Evolutionary conservation across 352 stramenopile species (phyloP).

Genomic region (Phytophthora chlamydospora): DNA sequence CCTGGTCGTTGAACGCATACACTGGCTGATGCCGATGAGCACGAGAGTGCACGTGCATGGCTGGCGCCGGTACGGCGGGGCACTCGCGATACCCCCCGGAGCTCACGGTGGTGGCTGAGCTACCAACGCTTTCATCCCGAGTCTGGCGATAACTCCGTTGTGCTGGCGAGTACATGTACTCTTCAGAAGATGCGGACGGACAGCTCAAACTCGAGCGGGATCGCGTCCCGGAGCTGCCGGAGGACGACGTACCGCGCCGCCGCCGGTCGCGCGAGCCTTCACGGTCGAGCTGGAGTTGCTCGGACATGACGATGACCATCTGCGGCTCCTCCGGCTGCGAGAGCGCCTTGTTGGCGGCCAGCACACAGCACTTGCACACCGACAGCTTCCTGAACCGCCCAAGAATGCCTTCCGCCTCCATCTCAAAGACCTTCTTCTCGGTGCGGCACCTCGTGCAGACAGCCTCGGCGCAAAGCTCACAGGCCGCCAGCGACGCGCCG

Average conservation of each 20-base stretch:
- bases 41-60: slow-evolving; percentile 7
- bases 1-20: slow-evolving; percentile 20
- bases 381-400: slow-evolving; percentile 24
- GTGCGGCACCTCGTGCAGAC: slow-evolving; percentile 40
- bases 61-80: slow-evolving; percentile 4
- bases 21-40: slow-evolving; percentile 13
- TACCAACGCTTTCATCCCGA: slow-evolving; percentile 13
- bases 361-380: slow-evolving; percentile 32
- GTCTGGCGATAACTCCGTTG: not conserved
- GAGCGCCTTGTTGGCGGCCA: slow-evolving; percentile 24
- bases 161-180: not conserved
- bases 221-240: slow-evolving; percentile 12
- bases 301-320: slow-evolving; percentile 25
- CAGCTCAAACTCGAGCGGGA: slow-evolving; percentile 22
- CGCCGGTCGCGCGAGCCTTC: slow-evolving; percentile 17
- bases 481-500: slow-evolving; percentile 30
- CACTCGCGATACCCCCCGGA: slow-evolving; percentile 6
- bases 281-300: slow-evolving; percentile 19
- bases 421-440: slow-evolving; percentile 42
- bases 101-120: slow-evolving; percentile 15
- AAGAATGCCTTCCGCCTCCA: slow-evolving; percentile 25
- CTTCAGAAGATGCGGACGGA: slow-evolving; percentile 23
- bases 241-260: slow-evolving; percentile 14
- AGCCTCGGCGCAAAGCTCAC: slow-evolving; percentile 35
- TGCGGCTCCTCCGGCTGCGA: slow-evolving; percentile 23